Evolutionary conservation across 192 early-diverging fungal species (phyloP), one percentile per base, ranked within the genome.

Genomic region (Podila verticillata): DNA sequence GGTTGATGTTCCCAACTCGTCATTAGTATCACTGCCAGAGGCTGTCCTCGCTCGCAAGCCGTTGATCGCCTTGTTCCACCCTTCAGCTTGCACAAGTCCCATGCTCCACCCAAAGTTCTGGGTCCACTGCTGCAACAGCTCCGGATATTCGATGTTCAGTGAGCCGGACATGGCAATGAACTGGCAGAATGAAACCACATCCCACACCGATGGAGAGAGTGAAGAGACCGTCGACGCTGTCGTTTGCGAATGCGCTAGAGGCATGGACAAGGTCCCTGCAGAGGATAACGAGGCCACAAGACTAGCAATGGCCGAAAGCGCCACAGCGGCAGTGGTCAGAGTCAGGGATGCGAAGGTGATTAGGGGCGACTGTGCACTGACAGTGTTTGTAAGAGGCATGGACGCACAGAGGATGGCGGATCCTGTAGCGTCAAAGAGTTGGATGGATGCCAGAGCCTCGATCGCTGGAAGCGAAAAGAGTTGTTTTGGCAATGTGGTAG

Each of bases 81-180:
- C 59, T 20, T 66, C 64, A 0, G 28, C 36, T 6, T 57, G 47
- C 2, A 82, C 57, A 9, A 75, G 59, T 3, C 81, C 81, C 81
- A 75, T 70, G n/a, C 73, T 82, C 81, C 81, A 82, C 4, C 66
- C 81, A 70, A 82, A 82, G 35, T 80, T 80, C 12, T 71, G 60
- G 13, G 75, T 72, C 75, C 75, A 80, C 48, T 82, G 81, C n/a
- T 63, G 58, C 24, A 75, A 20, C 7, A 82, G 13, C 17, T 65
- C 81, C 3, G 81, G 81, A 28, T 75, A 82, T 15, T 75, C 69
- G 17, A 82, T 12, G 26, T 67, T 75, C 39, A 82, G 51, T 35
- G 72, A 71, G 15, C 81, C 73, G 7, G 81, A 74, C 49, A 67
- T 75, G 36, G 73, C 73, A 58, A 82, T 75, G 48, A 82, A 82